Evolutionary conservation across 2,329 filamentous ascomycete species (phyloP).

Genomic region (Calonectria montana): DNA sequence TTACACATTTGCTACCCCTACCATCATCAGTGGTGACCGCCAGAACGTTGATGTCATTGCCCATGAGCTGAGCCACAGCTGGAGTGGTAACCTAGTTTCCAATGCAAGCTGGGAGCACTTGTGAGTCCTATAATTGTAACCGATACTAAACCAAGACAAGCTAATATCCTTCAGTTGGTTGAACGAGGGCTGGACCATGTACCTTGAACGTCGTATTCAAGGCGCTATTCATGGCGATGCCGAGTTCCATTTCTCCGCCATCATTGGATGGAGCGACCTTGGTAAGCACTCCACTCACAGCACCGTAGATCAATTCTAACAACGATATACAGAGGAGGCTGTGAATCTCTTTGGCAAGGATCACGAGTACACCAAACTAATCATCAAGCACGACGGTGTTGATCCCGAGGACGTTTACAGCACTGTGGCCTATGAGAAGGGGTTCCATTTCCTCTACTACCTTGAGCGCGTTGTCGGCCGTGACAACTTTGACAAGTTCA

Average conservation of each 20-base stretch:
- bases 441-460: conserved; percentile 92
- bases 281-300: conserved; percentile 53
- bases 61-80: conserved; percentile 81
- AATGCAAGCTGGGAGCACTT: conserved; percentile 86
- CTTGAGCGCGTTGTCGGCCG: conserved; percentile 88
- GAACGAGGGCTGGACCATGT: conserved; percentile 91
- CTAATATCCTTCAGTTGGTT: conserved; percentile 63
- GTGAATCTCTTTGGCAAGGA: conserved; percentile 83
- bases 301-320: conserved; percentile 18
- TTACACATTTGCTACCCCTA: conserved; percentile 95
- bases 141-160: neutral
- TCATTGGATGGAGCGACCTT: conserved; percentile 94
- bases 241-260: conserved; percentile 92
- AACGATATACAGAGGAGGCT: conserved; percentile 70
- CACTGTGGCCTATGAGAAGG: conserved; percentile 93
- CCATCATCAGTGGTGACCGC: conserved; percentile 88
- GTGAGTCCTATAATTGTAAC: conserved; percentile 52
- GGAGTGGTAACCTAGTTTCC: conserved; percentile 89
- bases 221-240: conserved; percentile 83
- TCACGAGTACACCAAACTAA: conserved; percentile 93
- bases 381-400: conserved; percentile 86
- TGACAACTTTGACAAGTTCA: conserved; percentile 93
- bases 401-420: conserved; percentile 98
- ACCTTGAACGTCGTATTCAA: conserved; percentile 88
- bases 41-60: conserved; percentile 98